Base-by-base conservation (phyloP, 179 eudicot species). In the Pouteria campechiana region DNA sequence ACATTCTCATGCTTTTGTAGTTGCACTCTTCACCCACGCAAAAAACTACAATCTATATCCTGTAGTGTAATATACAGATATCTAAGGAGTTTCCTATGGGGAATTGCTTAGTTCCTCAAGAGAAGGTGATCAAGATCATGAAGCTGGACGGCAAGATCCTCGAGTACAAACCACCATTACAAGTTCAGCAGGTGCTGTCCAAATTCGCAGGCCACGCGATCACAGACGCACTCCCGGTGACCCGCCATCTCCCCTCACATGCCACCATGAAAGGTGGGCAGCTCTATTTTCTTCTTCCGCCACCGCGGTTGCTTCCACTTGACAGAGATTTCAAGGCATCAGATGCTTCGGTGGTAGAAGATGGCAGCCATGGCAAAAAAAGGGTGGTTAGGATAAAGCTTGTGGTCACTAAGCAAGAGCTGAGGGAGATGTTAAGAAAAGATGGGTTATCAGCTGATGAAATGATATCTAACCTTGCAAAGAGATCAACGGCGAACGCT, bases 361-460 rank as follows among this genome's bases (percentile, higher is more conserved):
- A 20, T 44, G 25, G 39, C 51, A 49, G 23, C 8, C 48, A 44
- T 32, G 30, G 25, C 32, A 61, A 35, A 39, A 55, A 18, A 12
- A 63, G 63, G 19, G 65, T 69, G 21, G 51, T 80, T 43, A 73
- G 82, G 62, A 61, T 83, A 34, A 88, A 80, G 75, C 47, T 88
- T 52, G 71, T 88, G 7, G 71, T 88, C 43, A 83, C 63, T 25
- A 88, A 76, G 67, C 68, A 75, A 53, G 79, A 88, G 60, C 63
- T 80, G 60, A 69, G 63, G 54, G 66, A 58, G 52, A 67, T 79
- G 64, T 43, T 79, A 34, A 55, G 42, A 20, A 63, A 62, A 34
- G 80, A 76, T 32, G 70, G 66, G 1, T 32, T 74, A 38, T 44
- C 73, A 21, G 55, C 61, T 47, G 68, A 57, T 46, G 70, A 74